Evolutionary conservation across 129 eudicot genomes (phyloP).

Genomic region (Flaveria trinervia): DNA sequence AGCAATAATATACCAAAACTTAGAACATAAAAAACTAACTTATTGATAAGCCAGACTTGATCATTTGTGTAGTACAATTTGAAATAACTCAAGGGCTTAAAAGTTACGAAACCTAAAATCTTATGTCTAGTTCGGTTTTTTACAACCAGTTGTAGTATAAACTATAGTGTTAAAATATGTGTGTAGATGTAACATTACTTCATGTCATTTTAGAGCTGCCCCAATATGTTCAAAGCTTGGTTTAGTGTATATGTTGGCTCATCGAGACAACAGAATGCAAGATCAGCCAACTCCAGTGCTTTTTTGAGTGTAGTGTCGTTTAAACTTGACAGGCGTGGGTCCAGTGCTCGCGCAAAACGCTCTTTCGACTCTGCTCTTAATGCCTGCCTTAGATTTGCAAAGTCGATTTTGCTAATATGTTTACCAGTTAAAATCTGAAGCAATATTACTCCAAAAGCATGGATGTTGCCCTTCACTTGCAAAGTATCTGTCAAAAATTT

Average conservation of each 20-base stretch:
- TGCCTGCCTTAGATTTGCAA: not conserved
- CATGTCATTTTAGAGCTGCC: conserved; percentile 5
- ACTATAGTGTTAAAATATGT: not conserved
- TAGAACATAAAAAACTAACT: too few species aligned
- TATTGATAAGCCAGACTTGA: too few species aligned
- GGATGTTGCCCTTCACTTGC: conserved; percentile 12
- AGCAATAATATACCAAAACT: too few species aligned
- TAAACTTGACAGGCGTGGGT: not conserved
- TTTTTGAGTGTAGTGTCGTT: not conserved
- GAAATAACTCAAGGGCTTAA: not conserved
- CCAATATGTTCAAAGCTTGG: not conserved
- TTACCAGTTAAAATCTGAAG: conserved; percentile 10
- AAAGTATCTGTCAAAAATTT: not conserved
- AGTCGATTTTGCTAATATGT: conserved; percentile 13
- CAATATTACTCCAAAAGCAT: conserved; percentile 7
- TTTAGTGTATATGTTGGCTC: conserved; percentile 5
- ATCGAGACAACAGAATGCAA: conserved; percentile 8
- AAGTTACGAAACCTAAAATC: too few species aligned
- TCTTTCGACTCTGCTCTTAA: not conserved
- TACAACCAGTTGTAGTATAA: too few species aligned
- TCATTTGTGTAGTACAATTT: not conserved
- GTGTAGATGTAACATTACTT: not conserved
- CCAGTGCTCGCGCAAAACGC: not conserved
- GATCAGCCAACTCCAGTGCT: not conserved
- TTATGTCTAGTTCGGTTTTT: too few species aligned